Evolutionary conservation across 2,329 filamentous ascomycete species (phyloP).

Genomic region (Ophiostoma sp.): DNA sequence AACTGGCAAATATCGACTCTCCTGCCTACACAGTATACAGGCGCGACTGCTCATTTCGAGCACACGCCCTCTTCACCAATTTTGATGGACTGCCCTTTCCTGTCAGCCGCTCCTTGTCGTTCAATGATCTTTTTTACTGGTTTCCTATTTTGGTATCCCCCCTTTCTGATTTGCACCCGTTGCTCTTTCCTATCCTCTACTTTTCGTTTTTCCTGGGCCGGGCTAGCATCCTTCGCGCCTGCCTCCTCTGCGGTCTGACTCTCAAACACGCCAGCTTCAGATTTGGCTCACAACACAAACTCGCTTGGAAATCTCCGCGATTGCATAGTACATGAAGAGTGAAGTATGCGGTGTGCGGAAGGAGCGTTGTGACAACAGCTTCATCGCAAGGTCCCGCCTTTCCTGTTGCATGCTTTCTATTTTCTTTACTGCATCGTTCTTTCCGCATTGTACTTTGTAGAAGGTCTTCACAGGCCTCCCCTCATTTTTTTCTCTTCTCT

Average conservation of each 20-base stretch:
- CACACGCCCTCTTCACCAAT: background rate
- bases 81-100: background rate
- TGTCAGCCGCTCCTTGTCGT: background rate
- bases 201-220: background rate
- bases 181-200: background rate
- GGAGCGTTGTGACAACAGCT: background rate
- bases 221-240: constrained; percentile 6
- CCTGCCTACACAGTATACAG: background rate
- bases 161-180: background rate
- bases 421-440: background rate
- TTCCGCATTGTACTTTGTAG: no score
- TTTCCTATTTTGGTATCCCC: background rate
- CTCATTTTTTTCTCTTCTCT: background rate
- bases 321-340: background rate
- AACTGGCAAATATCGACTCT: background rate
- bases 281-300: background rate
- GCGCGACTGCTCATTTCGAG: background rate
- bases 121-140: background rate
- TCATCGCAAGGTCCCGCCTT: background rate
- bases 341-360: background rate
- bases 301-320: background rate
- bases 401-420: background rate
- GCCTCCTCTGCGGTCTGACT: background rate
- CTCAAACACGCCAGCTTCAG: constrained; percentile 2
- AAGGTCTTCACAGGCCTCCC: no score